These are phyloP conservation scores for Henckelia pumila DNA, from an alignment of 257 asterid species.

Conservation along the genomic window DNA sequence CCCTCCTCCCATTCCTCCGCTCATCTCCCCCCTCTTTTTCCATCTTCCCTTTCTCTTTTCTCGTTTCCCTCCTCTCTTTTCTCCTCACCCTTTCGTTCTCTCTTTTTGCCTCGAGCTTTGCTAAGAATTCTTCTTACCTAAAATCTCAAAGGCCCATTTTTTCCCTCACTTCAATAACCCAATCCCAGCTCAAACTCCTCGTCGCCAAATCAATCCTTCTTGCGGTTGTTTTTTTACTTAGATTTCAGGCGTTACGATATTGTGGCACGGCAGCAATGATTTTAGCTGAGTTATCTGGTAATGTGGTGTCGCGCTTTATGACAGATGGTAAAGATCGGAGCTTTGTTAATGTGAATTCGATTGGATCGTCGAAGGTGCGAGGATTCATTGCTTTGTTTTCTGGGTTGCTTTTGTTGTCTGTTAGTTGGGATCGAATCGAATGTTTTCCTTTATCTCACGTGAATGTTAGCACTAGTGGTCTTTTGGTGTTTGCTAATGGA, in stretches of 20 bases:
- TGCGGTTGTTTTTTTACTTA: slow-evolving; percentile 58
- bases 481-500: slow-evolving; percentile 49
- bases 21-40: slow-evolving; percentile 39
- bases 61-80: slow-evolving; percentile 76
- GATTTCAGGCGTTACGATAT: slow-evolving; percentile 83
- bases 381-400: slow-evolving; percentile 61
- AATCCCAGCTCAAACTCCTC: slow-evolving; percentile 53
- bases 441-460: slow-evolving; percentile 80
- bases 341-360: slow-evolving; percentile 24
- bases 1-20: slow-evolving; percentile 82
- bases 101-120: slow-evolving; percentile 33
- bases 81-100: slow-evolving; percentile 60
- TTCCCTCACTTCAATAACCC: slow-evolving; percentile 39
- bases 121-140: slow-evolving; percentile 27
- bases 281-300: slow-evolving; percentile 80
- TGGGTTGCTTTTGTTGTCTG: slow-evolving; percentile 64
- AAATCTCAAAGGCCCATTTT: slow-evolving; percentile 43
- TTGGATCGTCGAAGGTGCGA: slow-evolving; percentile 34
- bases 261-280: slow-evolving; percentile 95
- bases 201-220: slow-evolving; percentile 59
- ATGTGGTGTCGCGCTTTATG: slow-evolving; percentile 63
- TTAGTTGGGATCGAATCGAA: slow-evolving; percentile 92
- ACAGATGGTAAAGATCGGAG: slow-evolving; percentile 48
- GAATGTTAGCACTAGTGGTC: slow-evolving; percentile 46
- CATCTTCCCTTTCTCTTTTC: slow-evolving; percentile 79